Percentiles rank a stretch among this genome's conserved stretches.
Conservation (phyloP, 192 early-diverging fungal genomes). For the Backusella macrospora region DNA sequence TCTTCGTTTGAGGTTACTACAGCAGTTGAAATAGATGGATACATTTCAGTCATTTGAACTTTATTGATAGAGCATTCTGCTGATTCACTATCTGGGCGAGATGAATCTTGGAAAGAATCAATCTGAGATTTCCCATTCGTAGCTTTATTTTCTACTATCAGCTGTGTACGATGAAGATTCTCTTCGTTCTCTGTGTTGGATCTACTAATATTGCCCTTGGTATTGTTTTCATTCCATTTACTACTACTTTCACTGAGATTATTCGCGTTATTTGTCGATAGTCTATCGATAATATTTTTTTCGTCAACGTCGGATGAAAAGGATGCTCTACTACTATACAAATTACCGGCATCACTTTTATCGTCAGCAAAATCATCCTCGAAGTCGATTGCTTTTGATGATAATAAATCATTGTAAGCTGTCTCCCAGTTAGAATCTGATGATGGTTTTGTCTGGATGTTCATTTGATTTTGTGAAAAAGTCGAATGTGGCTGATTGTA, state of each 20-base stretch:
- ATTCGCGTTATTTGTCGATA: background rate
- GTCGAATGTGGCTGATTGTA: background rate
- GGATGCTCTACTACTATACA: background rate
- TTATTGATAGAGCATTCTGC: background rate
- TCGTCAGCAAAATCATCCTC: conserved; percentile 3
- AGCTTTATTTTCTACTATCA: background rate
- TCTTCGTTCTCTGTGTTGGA: background rate
- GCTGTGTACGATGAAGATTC: background rate
- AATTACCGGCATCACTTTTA: background rate
- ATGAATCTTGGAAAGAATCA: background rate
- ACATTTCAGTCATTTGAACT: conserved; percentile 10
- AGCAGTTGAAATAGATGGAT: background rate
- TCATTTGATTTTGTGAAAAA: background rate
- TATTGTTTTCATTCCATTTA: background rate
- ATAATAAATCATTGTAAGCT: conserved; percentile 15
- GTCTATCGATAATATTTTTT: background rate
- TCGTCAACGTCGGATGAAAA: conserved; percentile 19
- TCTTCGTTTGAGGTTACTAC: conserved; percentile 10
- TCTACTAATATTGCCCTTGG: background rate
- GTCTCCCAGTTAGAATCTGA: background rate
- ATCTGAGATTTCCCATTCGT: background rate
- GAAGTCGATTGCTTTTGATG: background rate
- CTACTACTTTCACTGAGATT: background rate
- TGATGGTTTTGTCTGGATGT: background rate
- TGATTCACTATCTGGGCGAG: conserved; percentile 4